A percentile compares a stretch with the other conserved stretches of the same genome.
These are phyloP conservation scores for Austropuccinia psidii DNA, from an alignment of 1,284 basidiomycete genomes.

Conservation along the genomic window DNA sequence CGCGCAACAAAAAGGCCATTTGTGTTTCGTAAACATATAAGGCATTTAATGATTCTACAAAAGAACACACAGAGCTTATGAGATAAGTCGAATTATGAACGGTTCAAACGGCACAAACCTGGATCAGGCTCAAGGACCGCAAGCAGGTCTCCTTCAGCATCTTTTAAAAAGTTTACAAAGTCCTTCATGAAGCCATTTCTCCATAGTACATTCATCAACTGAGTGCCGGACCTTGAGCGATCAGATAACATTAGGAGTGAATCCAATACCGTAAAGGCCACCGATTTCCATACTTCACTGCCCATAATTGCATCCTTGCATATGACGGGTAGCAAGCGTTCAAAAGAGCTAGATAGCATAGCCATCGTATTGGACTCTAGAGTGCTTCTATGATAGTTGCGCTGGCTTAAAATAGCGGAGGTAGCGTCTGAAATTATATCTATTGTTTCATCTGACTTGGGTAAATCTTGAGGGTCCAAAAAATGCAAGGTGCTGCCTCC, in stretches of 20 bases:
- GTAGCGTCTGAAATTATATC: conserved; percentile 14
- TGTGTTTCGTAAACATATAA: conserved; percentile 93
- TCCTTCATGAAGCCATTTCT: conserved; percentile 72
- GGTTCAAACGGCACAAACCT: conserved; percentile 49
- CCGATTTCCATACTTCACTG: conserved; percentile 90
- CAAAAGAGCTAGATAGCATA: conserved; percentile 54
- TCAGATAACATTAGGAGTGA: conserved; percentile 54
- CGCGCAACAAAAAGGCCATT: conserved; percentile 74
- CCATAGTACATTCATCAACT: conserved; percentile 52
- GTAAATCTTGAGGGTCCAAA: conserved; percentile 9
- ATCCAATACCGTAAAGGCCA: conserved; percentile 78
- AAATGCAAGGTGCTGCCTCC: not conserved
- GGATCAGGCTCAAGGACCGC: conserved; percentile 79
- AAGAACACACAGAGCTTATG: not conserved
- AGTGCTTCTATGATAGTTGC: conserved; percentile 6
- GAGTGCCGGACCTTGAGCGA: conserved; percentile 53
- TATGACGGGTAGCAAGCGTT: conserved; percentile 67
- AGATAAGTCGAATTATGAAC: not conserved
- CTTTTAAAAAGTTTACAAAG: conserved; percentile 75
- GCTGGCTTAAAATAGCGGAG: conserved; percentile 18
- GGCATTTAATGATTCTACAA: conserved; percentile 62
- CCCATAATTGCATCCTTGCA: conserved; percentile 88
- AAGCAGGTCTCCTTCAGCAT: conserved; percentile 69
- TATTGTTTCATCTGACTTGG: not conserved
- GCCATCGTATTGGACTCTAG: conserved; percentile 27